These are phyloP conservation scores for Fusarium pseudoanthophilum DNA, from an alignment of 2,329 filamentous ascomycete species.

Conservation along the genomic window DNA sequence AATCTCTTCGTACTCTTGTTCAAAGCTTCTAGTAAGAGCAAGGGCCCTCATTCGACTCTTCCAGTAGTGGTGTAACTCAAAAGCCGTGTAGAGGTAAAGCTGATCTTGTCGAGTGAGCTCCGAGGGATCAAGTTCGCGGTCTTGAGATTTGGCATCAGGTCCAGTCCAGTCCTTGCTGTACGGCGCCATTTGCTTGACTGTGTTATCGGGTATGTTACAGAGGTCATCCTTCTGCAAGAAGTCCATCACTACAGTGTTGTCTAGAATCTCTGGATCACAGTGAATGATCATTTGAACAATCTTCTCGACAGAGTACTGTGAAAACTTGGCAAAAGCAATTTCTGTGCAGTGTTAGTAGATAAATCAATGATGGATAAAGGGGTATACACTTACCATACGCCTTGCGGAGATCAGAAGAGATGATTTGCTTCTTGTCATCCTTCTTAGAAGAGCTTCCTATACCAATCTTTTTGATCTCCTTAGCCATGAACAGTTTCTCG, in stretches of 20 bases:
- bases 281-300: constrained; percentile 94
- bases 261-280: constrained; percentile 88
- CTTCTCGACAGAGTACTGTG: constrained; percentile 83
- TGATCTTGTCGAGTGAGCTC: constrained; percentile 96
- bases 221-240: constrained; percentile 94
- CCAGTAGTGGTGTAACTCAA: constrained; percentile 97
- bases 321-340: constrained; percentile 94
- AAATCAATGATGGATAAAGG: background rate
- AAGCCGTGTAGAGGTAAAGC: constrained; percentile 92
- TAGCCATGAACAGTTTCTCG: constrained; percentile 96
- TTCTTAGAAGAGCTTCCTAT: constrained; percentile 74
- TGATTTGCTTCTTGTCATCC: constrained; percentile 97
- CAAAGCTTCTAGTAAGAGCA: constrained; percentile 82
- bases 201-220: constrained; percentile 91
- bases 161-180: constrained; percentile 98
- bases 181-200: constrained; percentile 88
- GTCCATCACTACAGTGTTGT: constrained; percentile 94
- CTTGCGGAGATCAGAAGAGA: constrained; percentile 88
- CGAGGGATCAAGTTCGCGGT: constrained; percentile 83
- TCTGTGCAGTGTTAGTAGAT: constrained; percentile 59
- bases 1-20: constrained; percentile 91
- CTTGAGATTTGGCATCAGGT: constrained; percentile 79
- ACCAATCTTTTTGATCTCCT: constrained; percentile 91
- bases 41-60: constrained; percentile 96
- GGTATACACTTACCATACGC: constrained; percentile 71